Evolutionary conservation across 768 basidiomycete genomes (phyloP).

Genomic region (Cystobasidiopsis lactophilus): DNA sequence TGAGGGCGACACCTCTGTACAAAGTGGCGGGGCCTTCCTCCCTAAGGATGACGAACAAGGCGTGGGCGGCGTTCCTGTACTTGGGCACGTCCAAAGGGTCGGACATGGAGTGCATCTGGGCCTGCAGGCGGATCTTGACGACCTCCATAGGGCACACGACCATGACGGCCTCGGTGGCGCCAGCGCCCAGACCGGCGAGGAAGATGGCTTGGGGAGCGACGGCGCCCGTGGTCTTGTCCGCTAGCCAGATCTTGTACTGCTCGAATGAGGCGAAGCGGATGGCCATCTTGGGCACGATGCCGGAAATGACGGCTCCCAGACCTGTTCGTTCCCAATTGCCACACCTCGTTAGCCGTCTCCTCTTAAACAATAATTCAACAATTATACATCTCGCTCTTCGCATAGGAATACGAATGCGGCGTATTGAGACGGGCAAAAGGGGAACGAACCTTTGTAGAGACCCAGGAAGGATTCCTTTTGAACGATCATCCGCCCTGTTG

Average conservation of each 20-base stretch:
- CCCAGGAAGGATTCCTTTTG: slow-evolving; percentile 81
- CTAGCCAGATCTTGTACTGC: slow-evolving; percentile 65
- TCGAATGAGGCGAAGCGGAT: slow-evolving; percentile 97
- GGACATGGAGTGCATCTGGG: slow-evolving; percentile 87
- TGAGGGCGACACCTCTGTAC: slow-evolving; percentile 81
- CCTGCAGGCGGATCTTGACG: slow-evolving; percentile 92
- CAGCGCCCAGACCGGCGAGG: slow-evolving; percentile 80
- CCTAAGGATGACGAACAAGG: slow-evolving; percentile 74
- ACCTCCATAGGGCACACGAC: slow-evolving; percentile 99
- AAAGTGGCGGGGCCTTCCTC: slow-evolving; percentile 71
- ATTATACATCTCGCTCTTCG: neutral
- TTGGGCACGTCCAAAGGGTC: slow-evolving; percentile 82
- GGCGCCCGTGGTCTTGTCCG: slow-evolving; percentile 53
- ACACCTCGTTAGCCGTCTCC: neutral
- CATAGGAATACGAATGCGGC: neutral
- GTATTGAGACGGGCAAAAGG: neutral
- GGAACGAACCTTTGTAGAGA: slow-evolving; percentile 57
- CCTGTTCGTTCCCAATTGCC: slow-evolving; percentile 4
- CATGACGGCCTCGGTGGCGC: slow-evolving; percentile 77
- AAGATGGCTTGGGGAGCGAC: slow-evolving; percentile 63
- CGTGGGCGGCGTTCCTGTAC: slow-evolving; percentile 92
- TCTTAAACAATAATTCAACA: no score
- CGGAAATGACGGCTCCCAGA: slow-evolving; percentile 81
- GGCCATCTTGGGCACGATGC: slow-evolving; percentile 98
- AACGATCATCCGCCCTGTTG: slow-evolving; percentile 70